A percentile compares a stretch with the other conserved stretches of the same genome.
Conservation (phyloP, 1,284 basidiomycete species). For the Ceratobasidium sp. region DNA sequence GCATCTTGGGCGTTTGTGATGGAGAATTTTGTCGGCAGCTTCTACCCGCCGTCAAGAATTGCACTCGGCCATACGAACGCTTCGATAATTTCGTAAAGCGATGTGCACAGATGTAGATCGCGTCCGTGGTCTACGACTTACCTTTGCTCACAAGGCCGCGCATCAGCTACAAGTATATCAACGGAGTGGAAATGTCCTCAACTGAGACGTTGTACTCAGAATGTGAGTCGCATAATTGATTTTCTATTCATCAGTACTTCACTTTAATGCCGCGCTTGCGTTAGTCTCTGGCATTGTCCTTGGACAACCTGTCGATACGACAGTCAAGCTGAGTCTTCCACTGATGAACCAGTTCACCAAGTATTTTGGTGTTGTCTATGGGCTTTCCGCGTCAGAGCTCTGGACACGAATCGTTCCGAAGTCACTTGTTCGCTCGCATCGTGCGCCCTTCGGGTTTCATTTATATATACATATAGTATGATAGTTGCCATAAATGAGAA, state of each 20-base stretch:
- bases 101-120: constrained; percentile 46
- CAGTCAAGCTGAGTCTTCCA: not conserved
- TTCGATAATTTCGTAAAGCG: constrained; percentile 49
- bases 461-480: too few relatives aligned
- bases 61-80: constrained; percentile 49
- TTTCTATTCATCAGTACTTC: not conserved
- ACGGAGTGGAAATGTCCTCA: not conserved
- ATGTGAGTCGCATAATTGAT: not conserved
- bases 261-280: too few relatives aligned
- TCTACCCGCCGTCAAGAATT: constrained; percentile 48
- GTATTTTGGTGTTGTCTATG: not conserved
- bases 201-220: not conserved
- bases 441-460: too few relatives aligned
- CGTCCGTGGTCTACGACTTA: not conserved
- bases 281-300: not conserved
- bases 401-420: not conserved
- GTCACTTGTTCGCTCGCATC: not conserved
- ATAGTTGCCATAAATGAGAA: too few relatives aligned
- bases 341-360: not conserved
- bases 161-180: not conserved
- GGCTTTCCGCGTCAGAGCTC: not conserved
- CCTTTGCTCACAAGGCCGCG: not conserved
- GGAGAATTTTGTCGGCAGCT: constrained; percentile 50
- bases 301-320: not conserved
- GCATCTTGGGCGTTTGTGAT: constrained; percentile 59